A percentile compares a stretch with the other conserved stretches of the same genome.
These are phyloP conservation scores for Coprinopsis strossmayeri DNA, from an alignment of 768 basidiomycete genomes.

Conservation along the genomic window DNA sequence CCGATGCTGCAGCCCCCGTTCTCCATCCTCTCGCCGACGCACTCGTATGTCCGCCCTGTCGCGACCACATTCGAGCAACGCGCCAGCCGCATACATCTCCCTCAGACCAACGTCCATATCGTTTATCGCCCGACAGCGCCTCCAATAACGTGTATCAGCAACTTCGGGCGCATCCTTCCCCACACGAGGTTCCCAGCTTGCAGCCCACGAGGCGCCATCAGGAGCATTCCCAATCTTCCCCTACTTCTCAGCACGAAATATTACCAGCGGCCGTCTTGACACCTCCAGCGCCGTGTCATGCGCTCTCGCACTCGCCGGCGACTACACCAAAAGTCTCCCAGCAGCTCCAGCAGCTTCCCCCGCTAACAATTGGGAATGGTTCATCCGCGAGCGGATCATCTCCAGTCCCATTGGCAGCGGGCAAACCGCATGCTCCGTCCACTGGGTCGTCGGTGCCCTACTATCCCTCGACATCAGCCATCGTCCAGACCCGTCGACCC, in stretches of 20 bases:
- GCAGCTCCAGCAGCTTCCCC: neutral
- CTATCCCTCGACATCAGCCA: neutral
- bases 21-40: constrained; percentile 18
- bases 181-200: constrained; percentile 15
- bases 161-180: neutral
- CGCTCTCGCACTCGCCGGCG: neutral
- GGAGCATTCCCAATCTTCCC: constrained; percentile 2
- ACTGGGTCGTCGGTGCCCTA: neutral
- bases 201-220: constrained; percentile 17
- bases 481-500: constrained; percentile 1
- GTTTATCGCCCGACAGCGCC: constrained; percentile 4
- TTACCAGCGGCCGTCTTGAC: constrained; percentile 6
- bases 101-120: constrained; percentile 16
- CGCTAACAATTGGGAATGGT: neutral
- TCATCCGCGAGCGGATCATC: constrained; percentile 18
- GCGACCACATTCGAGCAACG: constrained; percentile 27
- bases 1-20: constrained; percentile 21
- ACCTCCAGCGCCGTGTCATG: constrained; percentile 12
- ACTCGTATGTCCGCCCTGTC: constrained; percentile 44
- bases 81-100: constrained; percentile 9
- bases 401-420: constrained; percentile 16
- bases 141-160: constrained; percentile 4
- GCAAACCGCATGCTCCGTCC: constrained; percentile 23
- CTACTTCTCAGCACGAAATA: constrained; percentile 1
- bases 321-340: neutral